A percentile compares a stretch with the other conserved stretches of the same genome.
Conservation (phyloP, 495 filamentous ascomycete species). For the Tuber brumale region DNA sequence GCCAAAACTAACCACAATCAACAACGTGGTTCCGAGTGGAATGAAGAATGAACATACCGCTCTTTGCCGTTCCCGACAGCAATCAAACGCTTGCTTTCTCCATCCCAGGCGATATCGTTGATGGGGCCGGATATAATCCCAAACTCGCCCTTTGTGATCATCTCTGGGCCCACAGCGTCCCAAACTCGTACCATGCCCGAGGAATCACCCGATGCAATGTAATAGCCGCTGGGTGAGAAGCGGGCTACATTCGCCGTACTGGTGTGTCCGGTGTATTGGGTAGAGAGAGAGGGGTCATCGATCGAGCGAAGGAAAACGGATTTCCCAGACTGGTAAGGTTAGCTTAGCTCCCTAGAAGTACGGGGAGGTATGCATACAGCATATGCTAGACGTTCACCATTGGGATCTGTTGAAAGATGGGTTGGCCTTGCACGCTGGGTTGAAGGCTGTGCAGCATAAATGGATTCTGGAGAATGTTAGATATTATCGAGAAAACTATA, state of each 20-base stretch:
- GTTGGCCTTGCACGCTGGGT: conserved; percentile 84
- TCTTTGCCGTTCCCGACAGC: conserved; percentile 94
- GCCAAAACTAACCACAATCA: conserved; percentile 52
- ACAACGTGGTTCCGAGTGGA: neutral
- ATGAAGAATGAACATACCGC: conserved; percentile 44
- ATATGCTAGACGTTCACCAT: conserved; percentile 89
- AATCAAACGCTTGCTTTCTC: conserved; percentile 90
- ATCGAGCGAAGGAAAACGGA: conserved; percentile 91
- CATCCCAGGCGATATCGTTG: conserved; percentile 95
- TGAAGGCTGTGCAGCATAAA: conserved; percentile 69
- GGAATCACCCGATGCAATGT: conserved; percentile 86
- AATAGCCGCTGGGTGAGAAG: conserved; percentile 91
- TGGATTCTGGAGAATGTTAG: conserved; percentile 50
- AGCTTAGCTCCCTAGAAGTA: conserved; percentile 7
- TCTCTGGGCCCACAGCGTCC: conserved; percentile 58
- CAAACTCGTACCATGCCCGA: conserved; percentile 80
- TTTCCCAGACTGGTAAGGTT: conserved; percentile 67
- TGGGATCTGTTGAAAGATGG: conserved; percentile 78
- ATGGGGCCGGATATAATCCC: conserved; percentile 89
- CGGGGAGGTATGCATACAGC: conserved; percentile 56
- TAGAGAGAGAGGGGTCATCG: conserved; percentile 72
- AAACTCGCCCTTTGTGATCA: conserved; percentile 70
- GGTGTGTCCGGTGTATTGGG: conserved; percentile 88
- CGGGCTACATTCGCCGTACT: conserved; percentile 81
- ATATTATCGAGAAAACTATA: conserved; percentile 12